phyloP scores from a whole-genome alignment of 352 stramenopile genomes.

The Pythium aristosporum region DNA sequence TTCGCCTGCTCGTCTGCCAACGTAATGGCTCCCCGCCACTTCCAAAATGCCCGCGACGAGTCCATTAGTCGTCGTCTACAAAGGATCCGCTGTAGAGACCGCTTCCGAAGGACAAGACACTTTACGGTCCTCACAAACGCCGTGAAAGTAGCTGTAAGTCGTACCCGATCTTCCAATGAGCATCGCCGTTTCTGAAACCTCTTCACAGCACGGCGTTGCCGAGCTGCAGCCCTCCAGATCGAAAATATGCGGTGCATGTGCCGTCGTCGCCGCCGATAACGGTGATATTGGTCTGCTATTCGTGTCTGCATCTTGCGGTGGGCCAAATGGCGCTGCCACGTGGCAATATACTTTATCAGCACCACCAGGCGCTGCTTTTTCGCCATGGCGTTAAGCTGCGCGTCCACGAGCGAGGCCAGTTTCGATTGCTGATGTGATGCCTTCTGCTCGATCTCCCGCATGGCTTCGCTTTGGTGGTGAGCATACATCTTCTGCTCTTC shows the following conservation, averaged over 20 bases:
- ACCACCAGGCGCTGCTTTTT: slow-evolving; percentile 22
- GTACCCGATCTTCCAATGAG: not conserved
- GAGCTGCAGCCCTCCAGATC: not conserved
- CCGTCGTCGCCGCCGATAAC: not conserved
- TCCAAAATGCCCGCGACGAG: slow-evolving; percentile 1
- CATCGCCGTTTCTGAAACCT: not conserved
- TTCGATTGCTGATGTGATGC: slow-evolving; percentile 28
- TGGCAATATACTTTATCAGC: slow-evolving; percentile 20
- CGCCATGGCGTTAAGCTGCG: slow-evolving; percentile 25
- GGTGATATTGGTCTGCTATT: slow-evolving; percentile 7
- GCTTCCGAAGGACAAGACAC: not conserved
- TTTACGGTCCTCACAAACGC: not conserved
- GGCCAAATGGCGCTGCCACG: slow-evolving; percentile 21
- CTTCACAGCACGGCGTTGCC: not conserved
- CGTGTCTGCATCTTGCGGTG: slow-evolving; percentile 6
- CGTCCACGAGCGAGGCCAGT: slow-evolving; percentile 20
- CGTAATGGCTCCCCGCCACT: slow-evolving; percentile 1
- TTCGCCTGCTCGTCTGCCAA: slow-evolving; percentile 1
- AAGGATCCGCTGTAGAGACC: not conserved
- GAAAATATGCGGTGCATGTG: not conserved
- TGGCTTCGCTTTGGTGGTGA: slow-evolving; percentile 34
- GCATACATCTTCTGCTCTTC: slow-evolving; percentile 42
- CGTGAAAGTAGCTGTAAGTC: not conserved
- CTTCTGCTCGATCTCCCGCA: slow-evolving; percentile 33
- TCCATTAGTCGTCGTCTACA: not conserved